Percentiles rank a stretch among this genome's conserved stretches.
Conservation (phyloP, 2,329 filamentous ascomycete species). For the Alternaria dauci region DNA sequence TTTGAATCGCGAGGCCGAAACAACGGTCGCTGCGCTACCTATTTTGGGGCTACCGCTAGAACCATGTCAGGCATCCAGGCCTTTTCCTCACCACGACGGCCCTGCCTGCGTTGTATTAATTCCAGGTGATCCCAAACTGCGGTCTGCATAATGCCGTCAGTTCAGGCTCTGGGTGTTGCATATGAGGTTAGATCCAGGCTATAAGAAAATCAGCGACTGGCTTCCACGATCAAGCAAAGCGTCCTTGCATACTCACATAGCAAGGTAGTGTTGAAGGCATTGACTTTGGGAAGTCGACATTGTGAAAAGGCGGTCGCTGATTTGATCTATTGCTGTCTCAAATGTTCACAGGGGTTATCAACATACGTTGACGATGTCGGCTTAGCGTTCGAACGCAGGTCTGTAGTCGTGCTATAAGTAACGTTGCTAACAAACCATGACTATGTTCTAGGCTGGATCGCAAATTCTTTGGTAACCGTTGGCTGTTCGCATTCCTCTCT, state of each 20-base stretch:
- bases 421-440: background rate
- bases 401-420: background rate
- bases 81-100: background rate
- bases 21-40: constrained; percentile 19
- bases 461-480: background rate
- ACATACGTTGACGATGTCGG: background rate
- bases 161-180: background rate
- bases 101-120: background rate
- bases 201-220: background rate
- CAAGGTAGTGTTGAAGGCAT: background rate
- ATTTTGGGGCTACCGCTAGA: constrained; percentile 16
- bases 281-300: background rate
- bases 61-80: background rate
- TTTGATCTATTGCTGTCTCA: background rate
- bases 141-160: background rate
- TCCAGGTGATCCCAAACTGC: background rate
- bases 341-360: background rate
- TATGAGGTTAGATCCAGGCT: background rate
- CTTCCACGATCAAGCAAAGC: background rate
- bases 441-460: background rate
- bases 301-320: background rate
- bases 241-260: background rate
- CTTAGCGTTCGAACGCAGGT: background rate
- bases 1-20: constrained; percentile 18
- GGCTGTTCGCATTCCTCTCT: background rate